A percentile compares a stretch with the other conserved stretches of the same genome.
Evolutionary conservation across 129 eudicot genomes (phyloP).

Genomic region (Pittosporum tobira): DNA sequence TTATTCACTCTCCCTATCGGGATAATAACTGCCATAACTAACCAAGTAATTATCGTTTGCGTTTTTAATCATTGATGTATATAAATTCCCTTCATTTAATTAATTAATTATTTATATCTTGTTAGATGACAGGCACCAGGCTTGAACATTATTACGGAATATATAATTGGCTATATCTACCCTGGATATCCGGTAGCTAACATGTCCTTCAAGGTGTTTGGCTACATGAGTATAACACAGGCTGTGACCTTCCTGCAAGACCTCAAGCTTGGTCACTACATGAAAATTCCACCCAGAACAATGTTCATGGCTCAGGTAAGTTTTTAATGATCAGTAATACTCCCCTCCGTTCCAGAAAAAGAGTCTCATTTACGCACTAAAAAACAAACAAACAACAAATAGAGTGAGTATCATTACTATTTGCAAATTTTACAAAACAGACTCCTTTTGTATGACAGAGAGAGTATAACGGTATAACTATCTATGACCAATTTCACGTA

Average conservation of each 20-base stretch:
- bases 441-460: too few species aligned
- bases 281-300: slow-evolving; percentile 80
- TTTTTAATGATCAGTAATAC: too few species aligned
- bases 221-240: slow-evolving; percentile 84
- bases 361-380: too few species aligned
- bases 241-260: slow-evolving; percentile 79
- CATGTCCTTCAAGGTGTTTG: slow-evolving; percentile 93
- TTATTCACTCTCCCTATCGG: slow-evolving; percentile 92
- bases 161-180: slow-evolving; percentile 82
- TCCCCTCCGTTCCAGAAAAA: too few species aligned
- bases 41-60: slow-evolving; percentile 43
- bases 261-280: slow-evolving; percentile 86
- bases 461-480: too few species aligned
- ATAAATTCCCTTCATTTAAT: background rate
- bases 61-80: background rate
- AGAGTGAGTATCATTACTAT: too few species aligned
- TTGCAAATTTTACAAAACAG: too few species aligned
- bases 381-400: too few species aligned
- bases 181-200: slow-evolving; percentile 98
- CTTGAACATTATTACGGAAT: slow-evolving; percentile 82
- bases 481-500: too few species aligned
- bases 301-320: slow-evolving; percentile 82
- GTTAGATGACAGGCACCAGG: slow-evolving; percentile 60
- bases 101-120: background rate
- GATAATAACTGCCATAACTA: slow-evolving; percentile 89